phyloP scores from a whole-genome alignment of 345 rosid genomes.

The Camelina sativa region DNA sequence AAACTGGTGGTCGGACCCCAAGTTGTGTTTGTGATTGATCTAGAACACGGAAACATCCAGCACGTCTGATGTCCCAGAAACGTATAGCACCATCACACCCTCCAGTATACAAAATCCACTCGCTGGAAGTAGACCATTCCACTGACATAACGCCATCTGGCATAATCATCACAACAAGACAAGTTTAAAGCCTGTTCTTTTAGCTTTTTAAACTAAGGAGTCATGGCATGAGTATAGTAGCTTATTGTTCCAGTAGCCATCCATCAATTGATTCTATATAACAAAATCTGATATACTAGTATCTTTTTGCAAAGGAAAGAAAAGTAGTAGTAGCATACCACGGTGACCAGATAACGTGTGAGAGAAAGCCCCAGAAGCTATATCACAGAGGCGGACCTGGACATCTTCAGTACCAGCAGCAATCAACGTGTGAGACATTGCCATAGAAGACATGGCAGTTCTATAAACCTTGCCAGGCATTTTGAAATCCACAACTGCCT shows the following conservation, averaged over 20 bases:
- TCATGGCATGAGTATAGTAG: conserved; percentile 8
- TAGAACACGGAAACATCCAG: conserved; percentile 88
- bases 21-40: conserved; percentile 88
- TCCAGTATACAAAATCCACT: conserved; percentile 89
- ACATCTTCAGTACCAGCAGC: conserved; percentile 97
- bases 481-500: conserved; percentile 85
- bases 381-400: conserved; percentile 94
- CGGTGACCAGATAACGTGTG: conserved; percentile 97
- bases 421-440: conserved; percentile 84
- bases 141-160: conserved; percentile 92
- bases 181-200: neutral
- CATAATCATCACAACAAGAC: conserved; percentile 39
- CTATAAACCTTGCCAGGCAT: conserved; percentile 96
- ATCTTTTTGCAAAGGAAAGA: neutral
- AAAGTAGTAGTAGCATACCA: conserved; percentile 52
- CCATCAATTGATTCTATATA: neutral
- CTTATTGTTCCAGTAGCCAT: conserved; percentile 3
- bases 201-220: neutral
- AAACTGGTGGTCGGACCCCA: conserved; percentile 76
- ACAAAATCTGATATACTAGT: neutral
- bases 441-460: conserved; percentile 88
- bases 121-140: conserved; percentile 95
- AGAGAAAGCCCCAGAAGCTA: conserved; percentile 87
- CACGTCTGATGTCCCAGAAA: conserved; percentile 94
- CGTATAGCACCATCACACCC: conserved; percentile 99